Evolutionary conservation across 495 filamentous ascomycete species (phyloP), one percentile per base, ranked within the genome.

Genomic region (Aspergillus ellipticus): DNA sequence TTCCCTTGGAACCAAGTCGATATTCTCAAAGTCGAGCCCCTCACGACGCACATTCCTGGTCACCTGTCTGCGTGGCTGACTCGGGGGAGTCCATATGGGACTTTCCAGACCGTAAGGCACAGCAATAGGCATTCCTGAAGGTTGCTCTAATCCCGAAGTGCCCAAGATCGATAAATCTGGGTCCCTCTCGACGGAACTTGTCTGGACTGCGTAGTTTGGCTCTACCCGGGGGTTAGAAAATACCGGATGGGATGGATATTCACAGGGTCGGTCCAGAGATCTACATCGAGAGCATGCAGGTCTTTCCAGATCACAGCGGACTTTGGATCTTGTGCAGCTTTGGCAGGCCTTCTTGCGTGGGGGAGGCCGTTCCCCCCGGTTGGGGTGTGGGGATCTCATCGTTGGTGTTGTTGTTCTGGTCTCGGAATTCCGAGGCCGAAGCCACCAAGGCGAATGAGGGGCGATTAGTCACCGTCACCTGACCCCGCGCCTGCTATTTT

Each of bases 211-310:
- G 11, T 15, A 39, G 13, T 16, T 11, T 16, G 17, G 20, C 15
- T 31, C 29, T 19, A 28, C 0, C 1, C 31, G 51, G 17, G 50
- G 22, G 15, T 0, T 29, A 13, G 42, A 45, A 20, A 41, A 10
- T 6, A 17, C n/a, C 11, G 26, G 31, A 33, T 26, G 10, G 17
- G 57, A 35, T 46, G 58, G 42, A 51, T 75, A 77, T 47, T 60
- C 59, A 53, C 73, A 77, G 1, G 24, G 20, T 8, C 59, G 57
- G 42, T 60, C 62, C 5, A 67, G 66, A 5, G 52, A 33, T n/a
- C 48, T 35, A 51, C 75, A 79, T 33, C 74, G 67, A 16, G 68
- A 61, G 55, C 74, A 79, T 41, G 22, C 57, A 7, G 74, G 75
- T 17, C 62, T 65, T 26, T 64, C 55, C 7, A 74, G 59, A 48